phyloP scores from a whole-genome alignment of 495 filamentous ascomycete genomes.

The Aspergillus olivimuriae region DNA sequence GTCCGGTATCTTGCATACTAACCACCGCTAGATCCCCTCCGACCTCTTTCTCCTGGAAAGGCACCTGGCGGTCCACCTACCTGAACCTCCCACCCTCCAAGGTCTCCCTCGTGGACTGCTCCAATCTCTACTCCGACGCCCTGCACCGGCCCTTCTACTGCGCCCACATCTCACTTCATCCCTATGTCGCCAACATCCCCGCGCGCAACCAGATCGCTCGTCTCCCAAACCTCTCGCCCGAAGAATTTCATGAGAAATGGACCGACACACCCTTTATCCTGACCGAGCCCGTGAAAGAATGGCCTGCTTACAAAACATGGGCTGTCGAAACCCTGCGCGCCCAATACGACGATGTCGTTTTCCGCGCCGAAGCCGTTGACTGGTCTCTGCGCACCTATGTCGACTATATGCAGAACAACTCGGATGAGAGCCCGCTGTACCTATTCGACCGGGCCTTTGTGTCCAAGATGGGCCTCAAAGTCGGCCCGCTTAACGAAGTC shows the following conservation, averaged over 20 bases:
- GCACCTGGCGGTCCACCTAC: conserved; percentile 81
- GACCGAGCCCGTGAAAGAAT: conserved; percentile 73
- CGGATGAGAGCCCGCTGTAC: conserved; percentile 88
- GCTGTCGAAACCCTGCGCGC: conserved; percentile 54
- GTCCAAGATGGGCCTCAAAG: conserved; percentile 71
- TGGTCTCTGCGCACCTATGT: conserved; percentile 78
- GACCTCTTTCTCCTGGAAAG: conserved; percentile 63
- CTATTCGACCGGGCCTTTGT: conserved; percentile 86
- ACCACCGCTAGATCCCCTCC: conserved; percentile 25
- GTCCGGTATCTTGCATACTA: background rate
- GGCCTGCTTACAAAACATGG: conserved; percentile 78
- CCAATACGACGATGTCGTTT: conserved; percentile 58
- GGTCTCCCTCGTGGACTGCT: conserved; percentile 54
- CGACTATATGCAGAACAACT: conserved; percentile 75
- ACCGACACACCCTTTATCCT: conserved; percentile 82
- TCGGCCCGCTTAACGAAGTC: conserved; percentile 42
- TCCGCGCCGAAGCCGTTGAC: conserved; percentile 90
- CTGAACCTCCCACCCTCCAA: conserved; percentile 52
- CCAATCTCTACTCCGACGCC: conserved; percentile 81
- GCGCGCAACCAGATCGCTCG: conserved; percentile 63
- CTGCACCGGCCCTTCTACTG: conserved; percentile 91
- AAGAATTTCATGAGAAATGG: conserved; percentile 72
- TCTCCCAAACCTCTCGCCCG: conserved; percentile 58
- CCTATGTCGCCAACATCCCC: conserved; percentile 68
- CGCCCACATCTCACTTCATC: conserved; percentile 61